Evolutionary conservation across 2,329 filamentous ascomycete species (phyloP).

Genomic region (Apiospora phragmitis): DNA sequence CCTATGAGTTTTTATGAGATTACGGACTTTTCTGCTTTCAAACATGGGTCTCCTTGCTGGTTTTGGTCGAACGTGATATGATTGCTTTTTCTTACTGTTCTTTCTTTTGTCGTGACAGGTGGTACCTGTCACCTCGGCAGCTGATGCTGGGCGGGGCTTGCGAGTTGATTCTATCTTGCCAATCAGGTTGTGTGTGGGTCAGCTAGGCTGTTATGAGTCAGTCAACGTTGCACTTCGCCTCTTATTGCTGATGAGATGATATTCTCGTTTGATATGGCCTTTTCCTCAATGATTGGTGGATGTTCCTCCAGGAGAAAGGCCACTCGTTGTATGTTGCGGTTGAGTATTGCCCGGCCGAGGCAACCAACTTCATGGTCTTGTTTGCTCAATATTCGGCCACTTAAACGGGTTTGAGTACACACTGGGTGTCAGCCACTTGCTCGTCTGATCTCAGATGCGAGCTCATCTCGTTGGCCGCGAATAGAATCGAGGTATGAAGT

Average conservation of each 20-base stretch:
- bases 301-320: neutral
- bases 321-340: neutral
- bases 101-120: neutral
- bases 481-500: neutral
- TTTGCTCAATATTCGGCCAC: too few species aligned
- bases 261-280: neutral
- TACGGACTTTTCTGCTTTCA: conserved; percentile 1
- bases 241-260: rapidly evolving
- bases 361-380: neutral
- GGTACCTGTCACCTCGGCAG: neutral
- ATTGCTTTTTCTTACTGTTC: neutral
- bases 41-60: neutral
- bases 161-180: too few species aligned
- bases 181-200: too few species aligned
- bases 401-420: too few species aligned
- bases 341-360: neutral
- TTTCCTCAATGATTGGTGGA: neutral
- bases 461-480: neutral
- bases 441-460: neutral
- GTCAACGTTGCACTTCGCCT: too few species aligned
- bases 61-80: neutral
- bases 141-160: too few species aligned
- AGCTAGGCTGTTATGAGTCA: too few species aligned
- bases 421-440: too few species aligned
- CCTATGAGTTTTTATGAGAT: conserved; percentile 6